A percentile compares a stretch with the other conserved stretches of the same genome.
These are phyloP conservation scores for Straminergon stramineum DNA, from an alignment of 225 moss, liverwort and hornwort genomes.

Conservation along the genomic window DNA sequence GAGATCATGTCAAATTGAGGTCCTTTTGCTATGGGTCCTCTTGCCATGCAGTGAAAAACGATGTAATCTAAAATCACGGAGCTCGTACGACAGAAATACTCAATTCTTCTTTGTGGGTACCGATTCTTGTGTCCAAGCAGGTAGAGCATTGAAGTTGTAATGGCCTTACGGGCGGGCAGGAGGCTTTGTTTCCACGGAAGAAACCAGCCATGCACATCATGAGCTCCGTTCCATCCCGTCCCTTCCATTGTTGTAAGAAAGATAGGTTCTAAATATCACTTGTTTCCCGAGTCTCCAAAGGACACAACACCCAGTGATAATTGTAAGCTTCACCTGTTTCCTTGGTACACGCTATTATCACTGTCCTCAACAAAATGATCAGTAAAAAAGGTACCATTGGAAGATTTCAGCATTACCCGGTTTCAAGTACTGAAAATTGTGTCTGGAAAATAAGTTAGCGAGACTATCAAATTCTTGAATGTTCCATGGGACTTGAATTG, in stretches of 20 bases:
- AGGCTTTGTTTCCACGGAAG: conserved; percentile 1
- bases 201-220: conserved; percentile 25
- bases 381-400: background rate
- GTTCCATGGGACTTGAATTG: background rate
- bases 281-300: background rate
- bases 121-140: background rate
- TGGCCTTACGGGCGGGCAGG: background rate
- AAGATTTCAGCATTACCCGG: background rate
- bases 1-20: background rate
- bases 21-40: background rate
- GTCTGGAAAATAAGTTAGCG: background rate
- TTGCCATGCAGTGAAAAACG: background rate
- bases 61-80: background rate
- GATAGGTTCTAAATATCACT: background rate
- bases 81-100: background rate
- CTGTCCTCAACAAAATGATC: background rate
- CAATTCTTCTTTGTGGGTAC: background rate
- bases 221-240: background rate
- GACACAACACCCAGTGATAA: conserved; percentile 13
- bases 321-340: background rate
- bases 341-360: background rate
- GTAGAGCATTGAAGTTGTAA: background rate
- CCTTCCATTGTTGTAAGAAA: no score
- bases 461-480: background rate
- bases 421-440: background rate